Conservation (phyloP, 306 rosid genomes). For the Rosa persica region DNA sequence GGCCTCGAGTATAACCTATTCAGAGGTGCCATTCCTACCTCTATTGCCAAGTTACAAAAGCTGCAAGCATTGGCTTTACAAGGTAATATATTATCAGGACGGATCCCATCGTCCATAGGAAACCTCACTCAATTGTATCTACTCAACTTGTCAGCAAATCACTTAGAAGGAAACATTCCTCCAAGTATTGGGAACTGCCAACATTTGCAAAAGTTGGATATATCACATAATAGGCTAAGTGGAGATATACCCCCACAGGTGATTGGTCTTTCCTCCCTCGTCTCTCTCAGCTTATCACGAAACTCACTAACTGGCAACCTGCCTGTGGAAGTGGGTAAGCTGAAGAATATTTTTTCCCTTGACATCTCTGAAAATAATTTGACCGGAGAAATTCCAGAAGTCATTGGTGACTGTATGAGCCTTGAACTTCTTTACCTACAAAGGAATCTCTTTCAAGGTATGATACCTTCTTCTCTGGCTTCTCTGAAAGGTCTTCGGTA, state of each 20-base stretch:
- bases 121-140: conserved; percentile 25
- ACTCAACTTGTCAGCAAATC: conserved; percentile 16
- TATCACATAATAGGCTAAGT: conserved; percentile 16
- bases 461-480: conserved; percentile 35
- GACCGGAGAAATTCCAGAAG: conserved; percentile 28
- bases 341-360: conserved; percentile 5
- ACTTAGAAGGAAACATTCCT: conserved; percentile 38
- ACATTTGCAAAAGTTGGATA: neutral
- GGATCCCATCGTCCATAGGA: conserved; percentile 23
- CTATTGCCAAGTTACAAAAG: conserved; percentile 25
- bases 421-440: conserved; percentile 29
- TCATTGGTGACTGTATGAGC: conserved; percentile 29
- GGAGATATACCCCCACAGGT: conserved; percentile 37
- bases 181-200: conserved; percentile 24
- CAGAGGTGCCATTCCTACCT: conserved; percentile 23
- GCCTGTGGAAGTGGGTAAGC: conserved; percentile 17
- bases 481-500: conserved; percentile 22
- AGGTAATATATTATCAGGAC: conserved; percentile 31
- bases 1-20: neutral
- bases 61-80: neutral
- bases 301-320: conserved; percentile 32
- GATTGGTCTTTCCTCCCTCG: conserved; percentile 1
- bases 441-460: conserved; percentile 26
- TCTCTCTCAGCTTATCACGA: conserved; percentile 22
- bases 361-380: conserved; percentile 35